Percentiles rank a stretch among this genome's conserved stretches.
Conservation (phyloP, 805 yeast species). For the Pichia manshurica region DNA sequence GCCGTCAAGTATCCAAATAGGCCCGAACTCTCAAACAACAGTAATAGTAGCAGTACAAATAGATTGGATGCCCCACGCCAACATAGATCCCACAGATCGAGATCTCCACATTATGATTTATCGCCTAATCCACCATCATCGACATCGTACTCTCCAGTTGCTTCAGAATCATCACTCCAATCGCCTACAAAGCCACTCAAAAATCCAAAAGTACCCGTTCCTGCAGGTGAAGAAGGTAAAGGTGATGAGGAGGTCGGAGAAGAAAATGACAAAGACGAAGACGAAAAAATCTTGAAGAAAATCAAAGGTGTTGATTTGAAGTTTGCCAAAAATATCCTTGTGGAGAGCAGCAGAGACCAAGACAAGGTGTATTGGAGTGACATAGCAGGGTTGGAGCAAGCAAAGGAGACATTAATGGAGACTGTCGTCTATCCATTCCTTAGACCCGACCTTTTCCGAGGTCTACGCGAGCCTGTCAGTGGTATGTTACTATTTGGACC, state of each 20-base stretch:
- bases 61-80: background rate
- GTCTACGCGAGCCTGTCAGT: constrained; percentile 87
- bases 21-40: constrained; percentile 1
- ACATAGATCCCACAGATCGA: background rate
- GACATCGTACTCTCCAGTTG: background rate
- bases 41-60: background rate
- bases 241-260: constrained; percentile 17
- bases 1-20: constrained; percentile 26
- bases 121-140: background rate
- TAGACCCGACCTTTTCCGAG: constrained; percentile 87
- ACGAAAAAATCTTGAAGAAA: constrained; percentile 37
- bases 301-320: constrained; percentile 67
- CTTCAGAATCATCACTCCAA: background rate
- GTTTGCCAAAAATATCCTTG: constrained; percentile 78
- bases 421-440: constrained; percentile 94
- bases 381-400: constrained; percentile 86
- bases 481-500: constrained; percentile 98
- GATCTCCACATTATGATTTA: constrained; percentile 3
- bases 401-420: constrained; percentile 84
- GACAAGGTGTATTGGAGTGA: constrained; percentile 95
- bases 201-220: background rate
- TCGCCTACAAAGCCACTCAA: background rate
- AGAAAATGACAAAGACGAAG: constrained; percentile 18
- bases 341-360: constrained; percentile 83
- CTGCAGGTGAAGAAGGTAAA: constrained; percentile 27